Percentiles rank a stretch among this genome's conserved stretches.
Evolutionary conservation across 1,284 basidiomycete species (phyloP).

Genomic region (Inonotus hispidus): DNA sequence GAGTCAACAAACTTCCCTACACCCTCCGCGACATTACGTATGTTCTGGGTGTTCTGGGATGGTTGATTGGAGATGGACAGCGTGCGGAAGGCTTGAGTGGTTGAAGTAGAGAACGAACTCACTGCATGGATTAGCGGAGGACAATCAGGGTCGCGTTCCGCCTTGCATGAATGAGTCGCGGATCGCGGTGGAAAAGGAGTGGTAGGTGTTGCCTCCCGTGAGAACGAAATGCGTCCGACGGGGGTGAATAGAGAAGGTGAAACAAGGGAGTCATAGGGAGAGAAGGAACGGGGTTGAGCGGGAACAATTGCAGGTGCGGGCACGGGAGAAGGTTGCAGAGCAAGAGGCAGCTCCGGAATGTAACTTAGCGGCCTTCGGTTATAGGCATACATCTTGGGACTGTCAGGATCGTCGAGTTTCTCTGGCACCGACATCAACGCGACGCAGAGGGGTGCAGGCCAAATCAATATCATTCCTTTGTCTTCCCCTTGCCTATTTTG

Average conservation of each 20-base stretch:
- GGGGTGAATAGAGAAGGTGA: slow-evolving; percentile 18
- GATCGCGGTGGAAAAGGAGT: slow-evolving; percentile 24
- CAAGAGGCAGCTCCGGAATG: slow-evolving; percentile 59
- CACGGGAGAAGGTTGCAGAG: slow-evolving; percentile 58
- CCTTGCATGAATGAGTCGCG: slow-evolving; percentile 21
- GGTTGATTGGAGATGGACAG: slow-evolving; percentile 22
- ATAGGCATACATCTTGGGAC: slow-evolving; percentile 31
- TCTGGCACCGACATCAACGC: slow-evolving; percentile 34
- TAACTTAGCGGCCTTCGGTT: slow-evolving; percentile 43
- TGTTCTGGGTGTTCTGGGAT: slow-evolving; percentile 32
- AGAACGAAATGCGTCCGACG: slow-evolving; percentile 20
- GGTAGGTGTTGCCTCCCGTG: slow-evolving; percentile 24
- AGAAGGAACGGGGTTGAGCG: not conserved
- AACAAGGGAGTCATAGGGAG: slow-evolving; percentile 12
- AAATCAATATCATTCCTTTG: slow-evolving; percentile 68
- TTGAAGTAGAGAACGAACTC: slow-evolving; percentile 33
- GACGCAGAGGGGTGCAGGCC: slow-evolving; percentile 58
- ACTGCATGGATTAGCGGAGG: slow-evolving; percentile 27
- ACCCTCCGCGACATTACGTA: slow-evolving; percentile 46
- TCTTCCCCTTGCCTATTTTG: slow-evolving; percentile 67
- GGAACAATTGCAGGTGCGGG: slow-evolving; percentile 26
- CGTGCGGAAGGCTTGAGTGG: slow-evolving; percentile 31
- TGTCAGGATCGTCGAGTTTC: not conserved
- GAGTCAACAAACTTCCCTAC: slow-evolving; percentile 65
- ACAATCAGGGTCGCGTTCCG: not conserved